phyloP scores from a whole-genome alignment of 140 eudicot genomes.

The Stevia rebaudiana region DNA sequence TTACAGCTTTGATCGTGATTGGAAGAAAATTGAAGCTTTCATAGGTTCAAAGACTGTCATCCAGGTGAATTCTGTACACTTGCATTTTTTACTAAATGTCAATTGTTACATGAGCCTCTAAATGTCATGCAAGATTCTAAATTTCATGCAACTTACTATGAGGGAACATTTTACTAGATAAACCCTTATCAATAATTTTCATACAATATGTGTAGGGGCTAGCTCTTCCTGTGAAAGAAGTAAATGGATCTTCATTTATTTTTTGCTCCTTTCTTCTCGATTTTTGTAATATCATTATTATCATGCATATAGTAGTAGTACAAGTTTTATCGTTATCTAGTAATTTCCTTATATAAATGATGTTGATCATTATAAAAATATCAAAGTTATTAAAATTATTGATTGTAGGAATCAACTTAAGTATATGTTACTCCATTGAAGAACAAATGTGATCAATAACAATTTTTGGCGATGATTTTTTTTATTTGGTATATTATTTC shows the following conservation, averaged over 20 bases:
- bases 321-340: not conserved
- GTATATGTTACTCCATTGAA: not conserved
- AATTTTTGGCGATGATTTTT: too few relatives aligned
- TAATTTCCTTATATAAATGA: not conserved
- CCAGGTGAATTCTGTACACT: constrained; percentile 47
- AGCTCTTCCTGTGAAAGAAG: not conserved
- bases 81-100: not conserved
- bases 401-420: constrained; percentile 1
- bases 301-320: not conserved
- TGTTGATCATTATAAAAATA: not conserved
- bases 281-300: not conserved
- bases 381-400: not conserved
- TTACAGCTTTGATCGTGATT: constrained; percentile 90
- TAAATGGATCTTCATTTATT: not conserved
- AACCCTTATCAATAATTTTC: not conserved
- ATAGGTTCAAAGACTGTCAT: constrained; percentile 91
- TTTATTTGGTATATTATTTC: too few relatives aligned
- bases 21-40: constrained; percentile 98
- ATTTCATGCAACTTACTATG: not conserved
- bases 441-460: too few relatives aligned
- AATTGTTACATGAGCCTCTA: not conserved
- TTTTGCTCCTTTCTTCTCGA: not conserved
- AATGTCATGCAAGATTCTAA: not conserved
- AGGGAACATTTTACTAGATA: not conserved
- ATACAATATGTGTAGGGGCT: not conserved